Evolutionary conservation across 129 eudicot genomes (phyloP).

Genomic region (Artemisia tridentata): DNA sequence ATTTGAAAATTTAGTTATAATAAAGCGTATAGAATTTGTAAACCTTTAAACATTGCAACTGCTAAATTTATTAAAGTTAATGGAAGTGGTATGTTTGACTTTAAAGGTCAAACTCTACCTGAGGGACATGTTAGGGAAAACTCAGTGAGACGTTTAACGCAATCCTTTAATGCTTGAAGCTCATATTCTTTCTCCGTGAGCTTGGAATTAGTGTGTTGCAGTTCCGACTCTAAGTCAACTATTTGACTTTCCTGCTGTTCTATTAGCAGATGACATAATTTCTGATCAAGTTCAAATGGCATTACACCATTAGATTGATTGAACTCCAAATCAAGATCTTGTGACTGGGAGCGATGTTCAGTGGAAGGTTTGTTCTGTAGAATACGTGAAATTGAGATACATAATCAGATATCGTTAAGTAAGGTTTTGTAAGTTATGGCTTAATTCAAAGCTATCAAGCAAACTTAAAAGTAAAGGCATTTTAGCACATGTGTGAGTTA

Average conservation of each 20-base stretch:
- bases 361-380: conserved; percentile 36
- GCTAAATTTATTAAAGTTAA: neutral
- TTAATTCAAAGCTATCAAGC: neutral
- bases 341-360: conserved; percentile 24
- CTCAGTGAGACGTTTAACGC: conserved; percentile 66
- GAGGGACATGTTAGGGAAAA: conserved; percentile 51
- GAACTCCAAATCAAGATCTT: conserved; percentile 19
- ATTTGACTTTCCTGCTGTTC: conserved; percentile 76
- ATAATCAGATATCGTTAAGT: neutral
- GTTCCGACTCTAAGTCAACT: conserved; percentile 57
- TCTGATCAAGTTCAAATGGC: conserved; percentile 62
- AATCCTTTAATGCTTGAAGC: conserved; percentile 74
- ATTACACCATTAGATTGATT: conserved; percentile 43
- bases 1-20: neutral
- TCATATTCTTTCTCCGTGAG: conserved; percentile 76
- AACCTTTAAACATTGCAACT: neutral
- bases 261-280: conserved; percentile 58
- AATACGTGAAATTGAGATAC: conserved; percentile 4
- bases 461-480: neutral
- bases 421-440: neutral
- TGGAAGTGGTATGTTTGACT: conserved; percentile 13
- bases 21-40: no score
- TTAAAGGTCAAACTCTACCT: conserved; percentile 36
- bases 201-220: conserved; percentile 53
- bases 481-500: neutral